phyloP scores from a whole-genome alignment of 495 filamentous ascomycete species.

The Saxispiralis lemnorum region DNA sequence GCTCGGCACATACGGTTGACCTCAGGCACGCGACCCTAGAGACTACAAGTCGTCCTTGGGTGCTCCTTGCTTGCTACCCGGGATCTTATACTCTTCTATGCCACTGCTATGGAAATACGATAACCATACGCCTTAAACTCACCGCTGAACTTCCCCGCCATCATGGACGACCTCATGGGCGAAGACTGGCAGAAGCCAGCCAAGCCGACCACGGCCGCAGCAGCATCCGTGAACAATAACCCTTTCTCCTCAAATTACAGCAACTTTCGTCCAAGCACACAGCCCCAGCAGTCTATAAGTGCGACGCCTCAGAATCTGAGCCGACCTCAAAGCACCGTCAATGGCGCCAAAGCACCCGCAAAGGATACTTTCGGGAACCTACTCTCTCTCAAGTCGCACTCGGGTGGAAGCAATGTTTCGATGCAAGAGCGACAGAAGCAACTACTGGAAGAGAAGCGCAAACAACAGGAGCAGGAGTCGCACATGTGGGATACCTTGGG shows the following conservation, averaged over 20 bases:
- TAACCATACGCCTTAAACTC: too few relatives aligned
- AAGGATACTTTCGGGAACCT: slow-evolving; percentile 82
- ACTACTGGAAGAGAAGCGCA: slow-evolving; percentile 57
- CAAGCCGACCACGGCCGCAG: slow-evolving; percentile 2
- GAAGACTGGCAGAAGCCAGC: slow-evolving; percentile 12
- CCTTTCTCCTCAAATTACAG: slow-evolving; percentile 6
- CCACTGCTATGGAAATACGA: too few relatives aligned
- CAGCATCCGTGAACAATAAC: slow-evolving; percentile 1
- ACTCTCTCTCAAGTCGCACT: slow-evolving; percentile 55
- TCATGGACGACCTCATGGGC: slow-evolving; percentile 14
- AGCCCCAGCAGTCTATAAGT: slow-evolving; percentile 37
- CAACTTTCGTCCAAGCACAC: slow-evolving; percentile 10
- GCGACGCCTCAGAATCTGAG: slow-evolving; percentile 35
- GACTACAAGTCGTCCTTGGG: too few relatives aligned
- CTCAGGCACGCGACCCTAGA: too few relatives aligned
- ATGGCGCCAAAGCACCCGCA: slow-evolving; percentile 36
- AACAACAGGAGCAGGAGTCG: slow-evolving; percentile 52
- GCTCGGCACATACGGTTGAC: too few relatives aligned
- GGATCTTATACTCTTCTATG: too few relatives aligned
- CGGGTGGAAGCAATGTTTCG: slow-evolving; percentile 48
- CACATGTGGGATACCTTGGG: slow-evolving; percentile 58
- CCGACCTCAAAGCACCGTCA: slow-evolving; percentile 21
- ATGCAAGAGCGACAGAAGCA: slow-evolving; percentile 72
- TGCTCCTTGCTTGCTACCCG: too few relatives aligned
- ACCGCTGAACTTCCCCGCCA: not conserved